These are phyloP conservation scores for Syncephalastrum racemosum DNA, from an alignment of 371 early-diverging fungal genomes.

Conservation along the genomic window DNA sequence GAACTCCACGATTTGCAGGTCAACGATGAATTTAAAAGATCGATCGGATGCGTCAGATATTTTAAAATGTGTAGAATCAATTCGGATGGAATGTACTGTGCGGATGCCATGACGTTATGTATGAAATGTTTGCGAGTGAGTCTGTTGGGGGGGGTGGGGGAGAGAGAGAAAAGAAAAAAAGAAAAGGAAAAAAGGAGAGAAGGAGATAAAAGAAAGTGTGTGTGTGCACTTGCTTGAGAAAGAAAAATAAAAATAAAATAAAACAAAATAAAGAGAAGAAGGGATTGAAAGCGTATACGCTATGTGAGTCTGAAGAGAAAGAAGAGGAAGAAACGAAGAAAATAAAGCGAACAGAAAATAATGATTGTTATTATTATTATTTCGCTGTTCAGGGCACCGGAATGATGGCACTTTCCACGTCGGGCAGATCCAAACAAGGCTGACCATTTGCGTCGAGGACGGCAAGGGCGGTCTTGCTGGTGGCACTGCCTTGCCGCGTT, in stretches of 20 bases:
- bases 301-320: slow-evolving; percentile 5
- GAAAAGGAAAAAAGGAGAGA: slow-evolving; percentile 5
- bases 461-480: slow-evolving; percentile 16
- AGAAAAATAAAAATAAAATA: slow-evolving; percentile 8
- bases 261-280: slow-evolving; percentile 9
- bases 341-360: not conserved
- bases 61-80: slow-evolving; percentile 49
- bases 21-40: slow-evolving; percentile 41
- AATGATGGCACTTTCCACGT: too few relatives aligned
- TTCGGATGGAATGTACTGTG: slow-evolving; percentile 43
- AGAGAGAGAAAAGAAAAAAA: slow-evolving; percentile 10
- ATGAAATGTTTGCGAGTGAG: slow-evolving; percentile 2
- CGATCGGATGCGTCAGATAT: slow-evolving; percentile 33
- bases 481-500: slow-evolving; percentile 37
- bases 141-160: too few relatives aligned
- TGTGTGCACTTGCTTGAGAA: not conserved
- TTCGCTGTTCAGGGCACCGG: too few relatives aligned
- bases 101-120: slow-evolving; percentile 13
- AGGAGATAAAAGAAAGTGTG: slow-evolving; percentile 10
- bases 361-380: too few relatives aligned
- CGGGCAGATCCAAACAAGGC: not conserved
- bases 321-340: slow-evolving; percentile 8
- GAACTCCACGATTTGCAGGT: slow-evolving; percentile 50
- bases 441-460: slow-evolving; percentile 12
- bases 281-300: slow-evolving; percentile 8